A percentile compares a stretch with the other conserved stretches of the same genome.
Conservation (phyloP, 768 basidiomycete genomes). For the Phlebiopsis gigantea region DNA sequence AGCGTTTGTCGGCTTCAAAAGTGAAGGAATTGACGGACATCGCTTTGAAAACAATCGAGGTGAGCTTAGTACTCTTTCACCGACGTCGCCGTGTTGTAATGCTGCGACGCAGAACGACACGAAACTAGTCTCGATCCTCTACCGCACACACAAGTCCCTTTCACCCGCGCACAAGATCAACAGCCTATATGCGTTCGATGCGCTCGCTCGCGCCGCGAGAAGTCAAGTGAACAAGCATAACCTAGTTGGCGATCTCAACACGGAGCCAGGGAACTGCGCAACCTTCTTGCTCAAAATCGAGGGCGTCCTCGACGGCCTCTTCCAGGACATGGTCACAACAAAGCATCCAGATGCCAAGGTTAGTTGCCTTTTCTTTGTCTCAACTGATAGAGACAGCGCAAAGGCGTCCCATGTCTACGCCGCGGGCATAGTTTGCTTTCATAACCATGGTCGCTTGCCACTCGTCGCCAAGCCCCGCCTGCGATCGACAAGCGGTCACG, state of each 20-base stretch:
- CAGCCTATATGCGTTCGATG: slow-evolving; percentile 92
- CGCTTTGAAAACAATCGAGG: slow-evolving; percentile 74
- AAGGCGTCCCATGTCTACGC: no score
- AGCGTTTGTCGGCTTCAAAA: slow-evolving; percentile 83
- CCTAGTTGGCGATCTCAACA: slow-evolving; percentile 48
- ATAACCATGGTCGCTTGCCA: no score
- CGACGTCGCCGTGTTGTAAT: neutral
- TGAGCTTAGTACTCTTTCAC: slow-evolving; percentile 30
- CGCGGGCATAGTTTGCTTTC: no score
- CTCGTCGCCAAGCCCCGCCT: no score
- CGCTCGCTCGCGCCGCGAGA: slow-evolving; percentile 80
- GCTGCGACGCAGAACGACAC: slow-evolving; percentile 63
- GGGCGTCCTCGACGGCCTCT: slow-evolving; percentile 83
- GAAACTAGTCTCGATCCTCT: slow-evolving; percentile 82
- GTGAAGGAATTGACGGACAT: slow-evolving; percentile 73
- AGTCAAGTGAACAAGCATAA: slow-evolving; percentile 61
- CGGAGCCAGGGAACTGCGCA: slow-evolving; percentile 63
- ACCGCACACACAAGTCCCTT: slow-evolving; percentile 82
- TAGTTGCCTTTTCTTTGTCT: slow-evolving; percentile 35
- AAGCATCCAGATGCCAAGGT: slow-evolving; percentile 79
- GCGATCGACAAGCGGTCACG: no score
- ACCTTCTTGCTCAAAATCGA: slow-evolving; percentile 88
- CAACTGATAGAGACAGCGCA: slow-evolving; percentile 9
- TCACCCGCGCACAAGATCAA: slow-evolving; percentile 65
- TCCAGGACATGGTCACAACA: slow-evolving; percentile 74